Evolutionary conservation across 2,329 filamentous ascomycete genomes (phyloP).

Genomic region (Alternaria triticina): DNA sequence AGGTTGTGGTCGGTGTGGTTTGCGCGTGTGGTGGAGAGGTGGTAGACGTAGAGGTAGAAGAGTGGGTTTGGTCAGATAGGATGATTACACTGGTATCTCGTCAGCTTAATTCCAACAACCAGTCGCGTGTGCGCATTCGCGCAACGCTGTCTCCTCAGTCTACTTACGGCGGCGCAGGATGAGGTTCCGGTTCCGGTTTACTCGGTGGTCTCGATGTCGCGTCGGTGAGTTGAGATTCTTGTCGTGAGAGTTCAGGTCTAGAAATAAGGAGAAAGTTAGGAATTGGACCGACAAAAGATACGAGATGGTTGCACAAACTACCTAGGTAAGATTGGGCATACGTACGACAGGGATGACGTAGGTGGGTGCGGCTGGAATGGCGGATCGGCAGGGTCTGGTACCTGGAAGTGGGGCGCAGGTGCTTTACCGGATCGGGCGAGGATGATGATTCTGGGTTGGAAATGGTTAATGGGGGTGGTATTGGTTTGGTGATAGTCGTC

Average conservation of each 20-base stretch:
- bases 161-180: conserved; percentile 26
- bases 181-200: conserved; percentile 18
- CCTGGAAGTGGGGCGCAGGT: conserved; percentile 25
- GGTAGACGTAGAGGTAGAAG: background rate
- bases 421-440: conserved; percentile 27
- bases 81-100: conserved; percentile 23
- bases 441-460: conserved; percentile 29
- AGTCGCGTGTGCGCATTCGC: background rate
- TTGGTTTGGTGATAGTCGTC: background rate
- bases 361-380: conserved; percentile 17
- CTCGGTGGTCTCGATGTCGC: background rate
- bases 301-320: background rate
- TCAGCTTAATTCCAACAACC: background rate
- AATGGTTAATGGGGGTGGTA: conserved; percentile 8
- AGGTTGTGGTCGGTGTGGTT: background rate
- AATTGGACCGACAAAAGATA: background rate
- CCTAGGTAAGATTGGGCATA: conserved; percentile 17
- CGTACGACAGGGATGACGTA: conserved; percentile 36
- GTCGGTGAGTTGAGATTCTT: background rate
- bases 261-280: background rate
- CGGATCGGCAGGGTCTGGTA: conserved; percentile 25
- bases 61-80: conserved; percentile 13
- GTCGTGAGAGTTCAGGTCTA: conserved; percentile 1
- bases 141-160: background rate
- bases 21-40: background rate